A percentile compares a stretch with the other conserved stretches of the same genome.
Conservation (phyloP, 768 basidiomycete species). For the Pholiota conissans region DNA sequence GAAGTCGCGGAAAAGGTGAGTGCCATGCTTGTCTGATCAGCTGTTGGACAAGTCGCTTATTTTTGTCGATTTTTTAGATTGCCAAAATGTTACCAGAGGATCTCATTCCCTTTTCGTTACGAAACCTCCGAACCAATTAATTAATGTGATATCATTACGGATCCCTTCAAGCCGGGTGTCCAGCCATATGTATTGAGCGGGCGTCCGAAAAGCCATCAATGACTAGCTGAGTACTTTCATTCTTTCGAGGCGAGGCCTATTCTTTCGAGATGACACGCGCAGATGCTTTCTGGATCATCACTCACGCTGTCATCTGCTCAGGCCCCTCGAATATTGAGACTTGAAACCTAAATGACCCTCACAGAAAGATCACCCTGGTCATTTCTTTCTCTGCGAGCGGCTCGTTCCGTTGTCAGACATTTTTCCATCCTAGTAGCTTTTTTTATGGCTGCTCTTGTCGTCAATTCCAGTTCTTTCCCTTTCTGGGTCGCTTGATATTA, state of each 20-base stretch:
- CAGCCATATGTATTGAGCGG: not conserved
- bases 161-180: not conserved
- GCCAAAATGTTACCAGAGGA: slow-evolving; percentile 36
- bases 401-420: slow-evolving; percentile 74
- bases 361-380: slow-evolving; percentile 21
- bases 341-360: slow-evolving; percentile 61
- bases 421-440: not conserved
- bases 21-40: slow-evolving; percentile 9
- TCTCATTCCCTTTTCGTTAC: slow-evolving; percentile 25
- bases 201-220: too few species aligned
- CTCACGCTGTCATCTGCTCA: slow-evolving; percentile 38
- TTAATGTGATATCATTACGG: slow-evolving; percentile 4
- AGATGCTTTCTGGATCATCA: slow-evolving; percentile 19
- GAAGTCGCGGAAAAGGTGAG: slow-evolving; percentile 60
- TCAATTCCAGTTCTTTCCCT: not conserved
- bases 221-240: not conserved
- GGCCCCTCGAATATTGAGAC: slow-evolving; percentile 44
- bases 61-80: slow-evolving; percentile 26
- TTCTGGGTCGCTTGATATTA: not conserved
- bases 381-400: slow-evolving; percentile 35
- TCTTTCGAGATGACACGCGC: slow-evolving; percentile 35
- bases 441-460: not conserved
- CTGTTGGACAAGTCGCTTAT: slow-evolving; percentile 12
- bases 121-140: slow-evolving; percentile 14
- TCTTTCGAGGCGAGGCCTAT: slow-evolving; percentile 11